Conservation (phyloP, 108 stramenopile species). For the Schizochytrium sp. region DNA sequence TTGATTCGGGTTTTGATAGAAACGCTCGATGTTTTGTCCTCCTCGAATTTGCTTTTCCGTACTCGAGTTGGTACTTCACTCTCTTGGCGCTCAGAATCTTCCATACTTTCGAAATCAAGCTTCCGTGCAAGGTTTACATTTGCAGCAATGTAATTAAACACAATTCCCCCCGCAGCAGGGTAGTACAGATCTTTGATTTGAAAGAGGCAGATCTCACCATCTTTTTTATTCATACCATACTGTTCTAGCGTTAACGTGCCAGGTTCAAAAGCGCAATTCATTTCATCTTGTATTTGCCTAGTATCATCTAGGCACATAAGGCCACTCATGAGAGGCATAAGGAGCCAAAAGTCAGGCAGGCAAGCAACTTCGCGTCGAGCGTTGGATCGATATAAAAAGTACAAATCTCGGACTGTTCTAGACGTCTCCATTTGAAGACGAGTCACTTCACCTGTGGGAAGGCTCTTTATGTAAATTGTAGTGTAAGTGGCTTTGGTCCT, state of each 20-base stretch:
- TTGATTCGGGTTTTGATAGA: slow-evolving; percentile 25
- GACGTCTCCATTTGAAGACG: neutral
- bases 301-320: slow-evolving; percentile 37
- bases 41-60: neutral
- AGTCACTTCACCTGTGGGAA: slow-evolving; percentile 19
- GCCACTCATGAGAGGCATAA: slow-evolving; percentile 15
- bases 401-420: slow-evolving; percentile 5
- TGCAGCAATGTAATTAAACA: neutral
- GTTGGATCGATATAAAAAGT: slow-evolving; percentile 26
- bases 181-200: slow-evolving; percentile 37
- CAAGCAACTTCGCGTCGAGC: neutral
- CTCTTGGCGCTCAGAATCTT: slow-evolving; percentile 25
- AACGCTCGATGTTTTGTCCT: neutral
- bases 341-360: neutral
- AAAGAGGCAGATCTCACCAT: neutral
- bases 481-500: neutral
- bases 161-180: neutral
- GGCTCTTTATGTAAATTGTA: neutral
- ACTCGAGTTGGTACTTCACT: neutral
- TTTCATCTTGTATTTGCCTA: slow-evolving; percentile 6
- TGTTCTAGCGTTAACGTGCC: slow-evolving; percentile 32
- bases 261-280: slow-evolving; percentile 9
- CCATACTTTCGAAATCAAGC: neutral
- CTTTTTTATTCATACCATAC: slow-evolving; percentile 33
- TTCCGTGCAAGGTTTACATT: slow-evolving; percentile 48